A percentile compares a stretch with the other conserved stretches of the same genome.
These are phyloP conservation scores for Uncinocarpus reesii DNA, from an alignment of 2,329 filamentous ascomycete species.

Conservation along the genomic window DNA sequence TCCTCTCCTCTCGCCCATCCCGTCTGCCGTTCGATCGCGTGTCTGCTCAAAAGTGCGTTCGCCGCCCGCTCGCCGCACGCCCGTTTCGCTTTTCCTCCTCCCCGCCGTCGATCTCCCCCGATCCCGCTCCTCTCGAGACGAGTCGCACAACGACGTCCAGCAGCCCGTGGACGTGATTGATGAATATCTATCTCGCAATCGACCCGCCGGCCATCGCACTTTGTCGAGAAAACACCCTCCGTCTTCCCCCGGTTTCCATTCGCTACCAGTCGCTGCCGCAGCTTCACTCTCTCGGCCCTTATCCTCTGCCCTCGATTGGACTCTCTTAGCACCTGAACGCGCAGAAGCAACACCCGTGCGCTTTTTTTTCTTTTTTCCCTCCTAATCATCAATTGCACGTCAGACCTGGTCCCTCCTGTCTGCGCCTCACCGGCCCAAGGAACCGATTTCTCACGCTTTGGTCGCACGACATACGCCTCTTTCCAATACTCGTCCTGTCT, in stretches of 20 bases:
- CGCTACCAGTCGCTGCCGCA: conserved; percentile 5
- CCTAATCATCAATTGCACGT: neutral
- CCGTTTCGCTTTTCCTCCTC: neutral
- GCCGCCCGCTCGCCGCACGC: neutral
- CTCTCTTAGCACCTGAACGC: neutral
- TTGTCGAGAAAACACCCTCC: neutral
- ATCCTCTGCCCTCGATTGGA: neutral
- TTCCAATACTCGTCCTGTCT: conserved; percentile 5
- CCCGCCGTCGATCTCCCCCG: conserved; percentile 5
- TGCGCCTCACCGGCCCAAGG: conserved; percentile 2
- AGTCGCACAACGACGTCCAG: conserved; percentile 5
- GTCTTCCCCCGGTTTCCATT: neutral
- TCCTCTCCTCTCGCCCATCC: neutral
- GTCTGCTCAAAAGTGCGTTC: neutral
- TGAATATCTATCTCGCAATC: neutral
- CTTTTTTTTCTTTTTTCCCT: neutral
- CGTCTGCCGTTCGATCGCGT: neutral
- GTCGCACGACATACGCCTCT: conserved; percentile 14
- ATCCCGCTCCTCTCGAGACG: conserved; percentile 8
- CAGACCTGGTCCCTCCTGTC: neutral
- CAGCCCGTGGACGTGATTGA: conserved; percentile 3
- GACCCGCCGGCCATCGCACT: neutral
- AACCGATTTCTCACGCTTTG: conserved; percentile 4
- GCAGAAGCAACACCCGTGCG: neutral
- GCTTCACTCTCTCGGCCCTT: neutral